Evolutionary conservation across 371 early-diverging fungal species (phyloP).

Genomic region (Dentiscutata heterogama): DNA sequence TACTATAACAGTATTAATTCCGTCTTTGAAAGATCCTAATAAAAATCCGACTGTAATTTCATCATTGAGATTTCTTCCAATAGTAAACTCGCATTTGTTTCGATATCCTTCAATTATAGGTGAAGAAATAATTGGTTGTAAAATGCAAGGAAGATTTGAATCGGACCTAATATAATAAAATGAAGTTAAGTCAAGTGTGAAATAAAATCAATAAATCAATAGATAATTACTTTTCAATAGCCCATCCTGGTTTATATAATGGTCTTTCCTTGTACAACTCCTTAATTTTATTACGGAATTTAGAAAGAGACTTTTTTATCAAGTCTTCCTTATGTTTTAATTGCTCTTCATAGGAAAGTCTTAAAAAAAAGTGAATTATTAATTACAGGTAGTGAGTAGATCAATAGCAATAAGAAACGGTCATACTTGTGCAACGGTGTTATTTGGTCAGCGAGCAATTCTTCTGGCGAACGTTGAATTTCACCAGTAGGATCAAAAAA

Average conservation of each 20-base stretch:
- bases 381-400: too few relatives aligned
- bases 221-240: constrained; percentile 49
- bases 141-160: constrained; percentile 57
- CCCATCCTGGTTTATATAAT: constrained; percentile 53
- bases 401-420: too few relatives aligned
- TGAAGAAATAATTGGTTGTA: constrained; percentile 67
- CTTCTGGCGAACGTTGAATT: constrained; percentile 60
- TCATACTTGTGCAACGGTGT: constrained; percentile 72
- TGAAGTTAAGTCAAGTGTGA: background rate
- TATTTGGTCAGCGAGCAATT: constrained; percentile 78
- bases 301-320: constrained; percentile 46
- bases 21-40: constrained; percentile 73
- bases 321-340: constrained; percentile 54
- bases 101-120: constrained; percentile 76
- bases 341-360: constrained; percentile 58
- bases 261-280: constrained; percentile 21
- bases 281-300: constrained; percentile 36
- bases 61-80: constrained; percentile 72
- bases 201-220: background rate
- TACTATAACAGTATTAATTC: constrained; percentile 62
- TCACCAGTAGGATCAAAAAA: background rate
- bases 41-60: constrained; percentile 77
- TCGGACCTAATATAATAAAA: constrained; percentile 35
- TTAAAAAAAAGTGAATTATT: background rate
- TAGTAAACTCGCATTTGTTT: constrained; percentile 86